Percentiles rank a stretch among this genome's conserved stretches.
Evolutionary conservation across 208 protist species (phyloP).

Genomic region (Leishmania braziliensis): DNA sequence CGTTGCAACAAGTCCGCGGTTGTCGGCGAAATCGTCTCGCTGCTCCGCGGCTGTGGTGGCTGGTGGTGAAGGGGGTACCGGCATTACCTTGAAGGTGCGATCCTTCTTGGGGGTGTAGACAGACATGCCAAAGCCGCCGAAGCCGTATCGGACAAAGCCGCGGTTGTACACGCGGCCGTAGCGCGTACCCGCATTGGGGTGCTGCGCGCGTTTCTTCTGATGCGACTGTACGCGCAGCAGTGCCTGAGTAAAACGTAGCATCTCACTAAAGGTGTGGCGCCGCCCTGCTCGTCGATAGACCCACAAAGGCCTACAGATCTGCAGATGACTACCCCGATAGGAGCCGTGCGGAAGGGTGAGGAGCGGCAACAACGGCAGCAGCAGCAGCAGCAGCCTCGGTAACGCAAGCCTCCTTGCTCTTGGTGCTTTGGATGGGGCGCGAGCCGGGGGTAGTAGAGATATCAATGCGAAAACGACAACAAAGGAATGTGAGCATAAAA

Average conservation of each 20-base stretch:
- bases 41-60: constrained; percentile 9
- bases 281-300: background rate
- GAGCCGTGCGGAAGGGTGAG: constrained; percentile 5
- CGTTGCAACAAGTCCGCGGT: constrained; percentile 55
- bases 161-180: constrained; percentile 90
- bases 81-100: constrained; percentile 58
- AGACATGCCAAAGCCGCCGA: constrained; percentile 90
- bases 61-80: constrained; percentile 16
- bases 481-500: background rate
- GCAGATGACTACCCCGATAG: background rate
- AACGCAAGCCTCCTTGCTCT: background rate
- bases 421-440: background rate
- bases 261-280: constrained; percentile 36
- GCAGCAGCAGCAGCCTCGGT: constrained; percentile 1
- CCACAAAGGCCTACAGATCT: background rate
- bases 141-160: constrained; percentile 87
- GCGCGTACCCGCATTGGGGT: constrained; percentile 84
- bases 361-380: background rate
- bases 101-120: constrained; percentile 89
- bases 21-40: constrained; percentile 31
- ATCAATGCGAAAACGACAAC: too few relatives aligned
- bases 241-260: constrained; percentile 65
- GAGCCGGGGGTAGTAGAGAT: background rate
- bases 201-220: constrained; percentile 80
- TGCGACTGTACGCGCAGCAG: constrained; percentile 83